These are phyloP conservation scores for Candida koratica DNA, from an alignment of 805 yeast species.

Conservation along the genomic window DNA sequence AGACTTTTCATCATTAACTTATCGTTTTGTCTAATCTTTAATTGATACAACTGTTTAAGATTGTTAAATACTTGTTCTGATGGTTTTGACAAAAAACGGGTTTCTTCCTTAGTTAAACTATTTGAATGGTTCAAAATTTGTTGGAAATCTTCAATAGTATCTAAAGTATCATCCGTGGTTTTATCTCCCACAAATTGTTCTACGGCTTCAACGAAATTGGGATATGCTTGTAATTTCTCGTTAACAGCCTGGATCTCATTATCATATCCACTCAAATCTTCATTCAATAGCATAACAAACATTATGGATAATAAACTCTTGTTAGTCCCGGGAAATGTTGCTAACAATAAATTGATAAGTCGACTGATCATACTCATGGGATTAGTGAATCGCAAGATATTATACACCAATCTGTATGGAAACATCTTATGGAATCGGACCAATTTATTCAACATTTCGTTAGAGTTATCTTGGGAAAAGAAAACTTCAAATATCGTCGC, in stretches of 20 bases:
- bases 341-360: constrained; percentile 75
- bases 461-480: constrained; percentile 76
- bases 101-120: not conserved
- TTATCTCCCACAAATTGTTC: constrained; percentile 20
- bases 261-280: constrained; percentile 16
- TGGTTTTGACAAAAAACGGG: not conserved
- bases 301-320: constrained; percentile 60
- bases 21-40: constrained; percentile 67
- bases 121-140: constrained; percentile 1
- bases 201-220: constrained; percentile 24
- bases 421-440: constrained; percentile 68
- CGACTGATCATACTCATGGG: constrained; percentile 81
- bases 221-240: constrained; percentile 22
- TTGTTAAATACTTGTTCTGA: constrained; percentile 25
- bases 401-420: constrained; percentile 76
- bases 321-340: constrained; percentile 31
- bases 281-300: constrained; percentile 49
- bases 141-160: constrained; percentile 9
- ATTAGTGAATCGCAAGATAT: constrained; percentile 76
- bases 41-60: constrained; percentile 58
- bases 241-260: constrained; percentile 34
- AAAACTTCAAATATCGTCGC: constrained; percentile 79
- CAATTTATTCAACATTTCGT: constrained; percentile 68
- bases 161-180: constrained; percentile 6
- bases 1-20: constrained; percentile 68